Base-by-base conservation (phyloP, 2,329 filamentous ascomycete genomes). In the Fusarium sp. region DNA sequence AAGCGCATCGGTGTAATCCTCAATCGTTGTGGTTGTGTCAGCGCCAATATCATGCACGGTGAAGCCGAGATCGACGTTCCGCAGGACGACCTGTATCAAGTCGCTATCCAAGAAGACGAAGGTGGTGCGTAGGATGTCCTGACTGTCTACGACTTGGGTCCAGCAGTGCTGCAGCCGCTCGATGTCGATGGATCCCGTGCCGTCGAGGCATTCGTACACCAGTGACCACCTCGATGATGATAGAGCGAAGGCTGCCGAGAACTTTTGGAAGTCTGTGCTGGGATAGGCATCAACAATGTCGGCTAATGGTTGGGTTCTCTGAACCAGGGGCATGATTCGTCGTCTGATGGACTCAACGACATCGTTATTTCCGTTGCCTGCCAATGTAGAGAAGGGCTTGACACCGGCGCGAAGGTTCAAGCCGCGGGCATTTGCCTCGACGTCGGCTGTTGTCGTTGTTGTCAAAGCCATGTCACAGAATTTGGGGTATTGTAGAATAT, bases 401-500 rank as follows among this genome's bases (percentile, higher is more conserved):
- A 46, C 41, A 46, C 52, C 29, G 15, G 41, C 29, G 29, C 41
- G 29, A 45, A 55, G 52, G 38, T 41, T 38, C 29, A 55, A 55
- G 52, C 41, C 41, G 22, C 41, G 52, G 29, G 27, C 16, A 34
- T 55, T 55, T 22, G 52, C 52, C 52, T 46, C 52, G 52, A 55
- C 41, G 52, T 34, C 41, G 41, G 52, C 52, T 46, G 41, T 55
- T 55, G 41, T 46, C 10, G 41, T 55, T 38, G 41, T 55, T 45
- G 52, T 55, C 41, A 46, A 55, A 55, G 52, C 52, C 52, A 55
- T 55, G 41, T 55, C 52, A 55, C 52, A 55, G 52, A 55, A 55
- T 46, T 46, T 55, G 16, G 52, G 52, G 52, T 38, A 55, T 46
- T 55, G 41, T 55, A 55, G 52, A 55, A 55, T 55, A 46, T 55